Percentiles rank a stretch among this genome's conserved stretches.
Evolutionary conservation across 768 basidiomycete genomes (phyloP).

Genomic region (Lactarius trivialis): DNA sequence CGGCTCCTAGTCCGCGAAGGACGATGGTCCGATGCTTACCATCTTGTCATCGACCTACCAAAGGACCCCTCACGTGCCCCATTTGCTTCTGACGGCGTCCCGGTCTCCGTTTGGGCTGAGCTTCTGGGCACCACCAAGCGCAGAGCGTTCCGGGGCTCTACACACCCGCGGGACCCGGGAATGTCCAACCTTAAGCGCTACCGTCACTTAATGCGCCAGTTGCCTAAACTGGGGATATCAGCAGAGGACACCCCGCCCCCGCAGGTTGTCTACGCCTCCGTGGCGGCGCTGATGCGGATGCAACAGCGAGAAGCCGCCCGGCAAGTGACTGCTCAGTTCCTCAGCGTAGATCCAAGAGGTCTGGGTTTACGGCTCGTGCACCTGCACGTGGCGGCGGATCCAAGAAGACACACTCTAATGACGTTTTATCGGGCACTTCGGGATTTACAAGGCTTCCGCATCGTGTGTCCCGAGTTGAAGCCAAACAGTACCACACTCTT

Average conservation of each 20-base stretch:
- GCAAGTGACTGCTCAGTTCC: slow-evolving; percentile 13
- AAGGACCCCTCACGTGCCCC: not conserved
- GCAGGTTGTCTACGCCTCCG: slow-evolving; percentile 5
- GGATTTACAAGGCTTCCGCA: slow-evolving; percentile 30
- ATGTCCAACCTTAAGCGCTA: slow-evolving; percentile 15
- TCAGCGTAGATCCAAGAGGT: not conserved
- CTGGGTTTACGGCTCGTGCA: slow-evolving; percentile 18
- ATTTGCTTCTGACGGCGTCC: slow-evolving; percentile 22
- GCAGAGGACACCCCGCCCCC: slow-evolving; percentile 5
- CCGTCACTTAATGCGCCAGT: slow-evolving; percentile 8
- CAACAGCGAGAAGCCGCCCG: slow-evolving; percentile 11
- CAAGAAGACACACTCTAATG: not conserved
- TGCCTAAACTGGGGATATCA: slow-evolving; percentile 7
- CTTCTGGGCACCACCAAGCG: slow-evolving; percentile 44
- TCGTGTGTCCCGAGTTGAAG: slow-evolving; percentile 37
- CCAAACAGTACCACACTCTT: slow-evolving; percentile 57
- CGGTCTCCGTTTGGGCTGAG: slow-evolving; percentile 54
- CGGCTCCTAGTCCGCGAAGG: slow-evolving; percentile 53
- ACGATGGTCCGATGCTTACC: slow-evolving; percentile 55
- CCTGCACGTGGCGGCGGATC: slow-evolving; percentile 14
- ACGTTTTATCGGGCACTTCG: slow-evolving; percentile 13
- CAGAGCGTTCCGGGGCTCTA: slow-evolving; percentile 28
- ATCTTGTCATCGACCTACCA: slow-evolving; percentile 1
- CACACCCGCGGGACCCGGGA: slow-evolving; percentile 16
- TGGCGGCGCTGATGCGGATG: slow-evolving; percentile 20